Evolutionary conservation across 371 early-diverging fungal species (phyloP), one percentile per base, ranked within the genome.

Genomic region (Dinochytrium kinnereticum): DNA sequence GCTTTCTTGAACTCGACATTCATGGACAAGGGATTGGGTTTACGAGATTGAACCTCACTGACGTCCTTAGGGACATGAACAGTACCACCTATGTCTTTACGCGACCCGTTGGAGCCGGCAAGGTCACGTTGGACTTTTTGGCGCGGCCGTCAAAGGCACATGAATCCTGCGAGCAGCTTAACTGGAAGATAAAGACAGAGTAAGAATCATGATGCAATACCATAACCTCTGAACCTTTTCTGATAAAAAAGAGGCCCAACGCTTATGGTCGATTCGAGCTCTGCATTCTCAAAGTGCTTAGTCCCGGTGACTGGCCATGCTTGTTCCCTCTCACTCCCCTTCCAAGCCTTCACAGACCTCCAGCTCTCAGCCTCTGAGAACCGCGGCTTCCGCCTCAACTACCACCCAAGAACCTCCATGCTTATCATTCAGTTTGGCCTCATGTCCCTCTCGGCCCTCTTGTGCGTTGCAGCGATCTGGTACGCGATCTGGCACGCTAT

Each of bases 1-100:
- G 61, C 61, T 61, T 15, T 61, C 61, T 61, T 34, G 61, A 61
- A 37, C 36, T 61, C 5, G 24, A 61, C 37, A 61, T 61, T 61
- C 61, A 34, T 24, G 61, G 34, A 2, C 3, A 28, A 34, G 61
- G 61, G 24, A 7, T 34, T 37, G 61, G 61, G 36, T 31, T 7
- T 34, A 7, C 3, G 37, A 61, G 13, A 2, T 10, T 61, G 15
- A 61, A 61, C 36, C 26, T 61, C 2, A 61, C 61, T 13, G 10
- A 61, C 2, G 30, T 61, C 19, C 34, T 61, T 3, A 3, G 5
- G 34, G 37, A 31, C 2, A 33, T 15, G 15, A 34, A 34, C 13
- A 33, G 3, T 5, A 33, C 61, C 7, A 61, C 61, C 30, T 61
- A 17, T 31, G 36, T 34, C 26, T 61, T 21, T 34, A 61, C 61